Conservation (phyloP, 345 rosid species). For the Rhodomyrtus tomentosa region DNA sequence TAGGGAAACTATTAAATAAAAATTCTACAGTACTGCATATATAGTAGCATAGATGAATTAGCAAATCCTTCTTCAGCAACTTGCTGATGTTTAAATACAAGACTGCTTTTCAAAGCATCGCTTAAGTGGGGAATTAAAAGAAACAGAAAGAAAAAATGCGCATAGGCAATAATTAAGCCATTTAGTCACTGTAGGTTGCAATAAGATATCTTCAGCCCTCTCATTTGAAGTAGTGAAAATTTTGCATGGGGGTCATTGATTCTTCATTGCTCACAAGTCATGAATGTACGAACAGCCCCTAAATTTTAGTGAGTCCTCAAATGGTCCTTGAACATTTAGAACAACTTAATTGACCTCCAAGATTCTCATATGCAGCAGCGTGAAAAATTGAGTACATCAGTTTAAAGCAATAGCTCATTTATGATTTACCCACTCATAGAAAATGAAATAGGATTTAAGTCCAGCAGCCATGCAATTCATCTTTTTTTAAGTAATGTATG, state of each 20-base stretch:
- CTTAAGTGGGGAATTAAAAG: not conserved
- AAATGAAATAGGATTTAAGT: not conserved
- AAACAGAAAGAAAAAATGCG: not conserved
- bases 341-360: not conserved
- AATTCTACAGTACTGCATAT: not conserved
- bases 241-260: not conserved
- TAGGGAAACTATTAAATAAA: not conserved
- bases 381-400: not conserved
- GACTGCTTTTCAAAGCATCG: not conserved
- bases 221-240: not conserved
- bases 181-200: not conserved
- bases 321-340: not conserved
- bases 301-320: not conserved
- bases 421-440: not conserved
- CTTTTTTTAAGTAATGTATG: not conserved
- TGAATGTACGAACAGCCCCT: not conserved
- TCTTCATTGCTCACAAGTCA: not conserved
- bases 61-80: not conserved
- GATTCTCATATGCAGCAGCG: not conserved
- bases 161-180: not conserved
- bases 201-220: not conserved
- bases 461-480: not conserved
- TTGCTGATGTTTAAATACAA: not conserved
- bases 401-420: not conserved
- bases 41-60: not conserved